A percentile compares a stretch with the other conserved stretches of the same genome.
phyloP scores from a whole-genome alignment of 2,329 filamentous ascomycete species.

The Xylaria digitata region DNA sequence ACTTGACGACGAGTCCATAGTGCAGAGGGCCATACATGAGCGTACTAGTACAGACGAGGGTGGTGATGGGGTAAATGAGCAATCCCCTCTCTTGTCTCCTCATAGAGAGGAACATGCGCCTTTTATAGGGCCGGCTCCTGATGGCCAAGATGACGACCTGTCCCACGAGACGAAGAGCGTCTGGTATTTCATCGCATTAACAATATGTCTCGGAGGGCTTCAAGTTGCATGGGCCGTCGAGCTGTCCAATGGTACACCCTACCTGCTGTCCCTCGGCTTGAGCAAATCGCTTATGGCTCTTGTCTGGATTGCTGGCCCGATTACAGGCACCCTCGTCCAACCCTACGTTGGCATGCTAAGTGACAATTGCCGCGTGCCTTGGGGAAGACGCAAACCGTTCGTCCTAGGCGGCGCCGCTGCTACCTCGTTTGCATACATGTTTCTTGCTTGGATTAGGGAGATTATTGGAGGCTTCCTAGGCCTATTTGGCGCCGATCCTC shows the following conservation, averaged over 20 bases:
- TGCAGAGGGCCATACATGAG: slow-evolving; percentile 39
- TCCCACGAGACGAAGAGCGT: slow-evolving; percentile 79
- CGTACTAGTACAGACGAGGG: slow-evolving; percentile 42
- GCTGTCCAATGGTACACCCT: slow-evolving; percentile 90
- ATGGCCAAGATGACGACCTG: slow-evolving; percentile 55
- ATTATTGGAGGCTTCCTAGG: slow-evolving; percentile 74
- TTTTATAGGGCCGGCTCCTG: slow-evolving; percentile 50
- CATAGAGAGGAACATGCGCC: slow-evolving; percentile 51
- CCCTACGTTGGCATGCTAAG: slow-evolving; percentile 85
- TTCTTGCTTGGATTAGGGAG: slow-evolving; percentile 79
- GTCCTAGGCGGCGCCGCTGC: slow-evolving; percentile 77
- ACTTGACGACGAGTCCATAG: slow-evolving; percentile 34
- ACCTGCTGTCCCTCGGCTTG: slow-evolving; percentile 81
- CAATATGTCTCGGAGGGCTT: slow-evolving; percentile 85
- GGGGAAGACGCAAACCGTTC: slow-evolving; percentile 85
- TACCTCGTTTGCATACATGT: slow-evolving; percentile 74
- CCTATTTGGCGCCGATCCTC: slow-evolving; percentile 76
- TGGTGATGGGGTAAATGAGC: slow-evolving; percentile 54
- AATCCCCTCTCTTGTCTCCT: slow-evolving; percentile 62
- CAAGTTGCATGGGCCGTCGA: slow-evolving; percentile 98
- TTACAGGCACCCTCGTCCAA: slow-evolving; percentile 82
- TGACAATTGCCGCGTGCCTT: slow-evolving; percentile 78
- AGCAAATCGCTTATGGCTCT: slow-evolving; percentile 85
- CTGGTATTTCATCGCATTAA: slow-evolving; percentile 88
- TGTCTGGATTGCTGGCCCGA: slow-evolving; percentile 85